These are phyloP conservation scores for Eutypa lata DNA, from an alignment of 2,329 filamentous ascomycete species.

Conservation along the genomic window DNA sequence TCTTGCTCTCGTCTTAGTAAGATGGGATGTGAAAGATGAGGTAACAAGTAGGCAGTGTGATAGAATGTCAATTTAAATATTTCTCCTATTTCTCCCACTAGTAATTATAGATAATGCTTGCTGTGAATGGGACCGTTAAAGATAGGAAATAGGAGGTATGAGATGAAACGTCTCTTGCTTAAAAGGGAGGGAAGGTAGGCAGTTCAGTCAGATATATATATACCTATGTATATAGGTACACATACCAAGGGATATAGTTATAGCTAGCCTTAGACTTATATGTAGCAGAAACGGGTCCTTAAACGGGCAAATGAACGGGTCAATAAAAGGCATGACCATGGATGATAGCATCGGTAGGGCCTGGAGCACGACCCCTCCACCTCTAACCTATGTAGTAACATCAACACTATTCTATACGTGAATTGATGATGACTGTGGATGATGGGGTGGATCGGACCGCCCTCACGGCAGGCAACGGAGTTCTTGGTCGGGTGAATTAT, in stretches of 20 bases:
- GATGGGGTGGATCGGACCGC: constrained; percentile 22
- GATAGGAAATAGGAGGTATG: background rate
- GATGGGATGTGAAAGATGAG: background rate
- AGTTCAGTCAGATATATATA: background rate
- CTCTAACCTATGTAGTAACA: constrained; percentile 23
- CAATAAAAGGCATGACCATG: background rate
- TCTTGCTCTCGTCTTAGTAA: background rate
- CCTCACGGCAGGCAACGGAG: constrained; percentile 18
- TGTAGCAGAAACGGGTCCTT: too few relatives aligned
- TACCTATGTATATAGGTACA: too few relatives aligned
- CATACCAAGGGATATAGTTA: too few relatives aligned
- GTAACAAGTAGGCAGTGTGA: background rate
- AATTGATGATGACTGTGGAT: background rate
- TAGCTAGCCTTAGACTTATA: too few relatives aligned
- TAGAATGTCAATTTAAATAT: background rate
- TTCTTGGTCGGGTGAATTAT: constrained; percentile 24
- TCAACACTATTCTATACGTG: background rate
- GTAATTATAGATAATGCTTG: too few relatives aligned
- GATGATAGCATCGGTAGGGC: background rate
- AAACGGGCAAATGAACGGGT: background rate
- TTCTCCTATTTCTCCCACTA: too few relatives aligned
- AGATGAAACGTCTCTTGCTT: background rate
- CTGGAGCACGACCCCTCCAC: constrained; percentile 4
- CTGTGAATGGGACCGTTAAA: background rate
- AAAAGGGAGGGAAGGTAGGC: background rate